Percentiles rank a stretch among this genome's conserved stretches.
These are phyloP conservation scores for Aspergillus sp. DNA, from an alignment of 2,329 filamentous ascomycete species.

Conservation along the genomic window DNA sequence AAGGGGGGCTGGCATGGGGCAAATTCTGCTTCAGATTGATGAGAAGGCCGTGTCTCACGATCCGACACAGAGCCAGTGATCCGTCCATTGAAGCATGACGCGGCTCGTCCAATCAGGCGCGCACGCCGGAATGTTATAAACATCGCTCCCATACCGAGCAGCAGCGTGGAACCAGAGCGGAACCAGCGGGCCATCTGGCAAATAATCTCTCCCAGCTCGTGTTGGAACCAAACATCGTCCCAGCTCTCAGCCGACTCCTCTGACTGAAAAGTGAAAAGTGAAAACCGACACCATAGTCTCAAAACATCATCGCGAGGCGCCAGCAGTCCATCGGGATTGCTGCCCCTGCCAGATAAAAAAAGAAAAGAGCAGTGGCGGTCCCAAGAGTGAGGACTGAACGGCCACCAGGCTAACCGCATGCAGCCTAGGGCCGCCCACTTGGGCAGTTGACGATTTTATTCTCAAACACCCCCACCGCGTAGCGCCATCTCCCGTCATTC, in stretches of 20 bases:
- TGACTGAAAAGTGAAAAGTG: too few relatives aligned
- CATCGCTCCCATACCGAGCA: too few relatives aligned
- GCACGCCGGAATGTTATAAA: background rate
- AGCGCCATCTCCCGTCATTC: background rate
- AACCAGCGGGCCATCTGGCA: background rate
- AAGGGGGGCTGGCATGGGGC: background rate
- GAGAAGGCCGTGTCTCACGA: background rate
- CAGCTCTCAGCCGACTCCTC: too few relatives aligned
- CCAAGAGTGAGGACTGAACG: too few relatives aligned
- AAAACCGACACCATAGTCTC: too few relatives aligned
- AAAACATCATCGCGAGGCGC: too few relatives aligned
- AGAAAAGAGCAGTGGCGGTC: too few relatives aligned
- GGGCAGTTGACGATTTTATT: background rate
- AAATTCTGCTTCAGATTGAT: background rate
- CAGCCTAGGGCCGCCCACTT: too few relatives aligned
- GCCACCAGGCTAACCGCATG: too few relatives aligned
- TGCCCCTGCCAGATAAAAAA: too few relatives aligned
- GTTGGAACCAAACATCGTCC: too few relatives aligned
- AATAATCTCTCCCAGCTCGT: background rate
- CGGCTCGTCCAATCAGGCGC: background rate
- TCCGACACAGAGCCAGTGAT: background rate
- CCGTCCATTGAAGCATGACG: background rate
- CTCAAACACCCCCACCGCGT: background rate
- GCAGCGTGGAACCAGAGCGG: constrained; percentile 5
- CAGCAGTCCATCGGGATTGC: too few relatives aligned